Base-by-base conservation (phyloP, 306 rosid species). In the Nissolia schottii region DNA sequence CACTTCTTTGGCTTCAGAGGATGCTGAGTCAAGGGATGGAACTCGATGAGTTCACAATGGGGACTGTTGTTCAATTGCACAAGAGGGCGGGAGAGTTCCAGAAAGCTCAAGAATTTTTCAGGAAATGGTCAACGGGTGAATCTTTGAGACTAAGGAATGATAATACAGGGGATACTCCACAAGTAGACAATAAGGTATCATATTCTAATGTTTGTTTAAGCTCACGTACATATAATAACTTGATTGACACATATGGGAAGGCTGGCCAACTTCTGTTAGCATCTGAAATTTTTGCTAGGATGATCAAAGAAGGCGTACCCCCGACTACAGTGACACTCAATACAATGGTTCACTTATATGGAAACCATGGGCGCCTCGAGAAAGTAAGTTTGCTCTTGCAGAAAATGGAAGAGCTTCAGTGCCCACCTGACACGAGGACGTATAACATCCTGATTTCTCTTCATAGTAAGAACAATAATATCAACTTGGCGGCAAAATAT, bases 11-110 rank as follows among this genome's bases (percentile, higher is more conserved):
- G 96, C 89, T 91, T 55, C 85, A 77, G 7, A 82, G 63, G 77
- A 91, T 91, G 97, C 83, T 16, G 37, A 76, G 78, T 53, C 78
- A 82, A 28, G 89, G 91, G 29, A 87, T 91, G 87, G 87, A 85
- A 63, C 96, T 96, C 1, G 96, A 91, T 72, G 96, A 88, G 82
- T 86, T 87, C 57, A 91, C 97, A 1, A 85, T 87, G 96, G 92
- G 85, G 53, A 87, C 82, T 67, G 89, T 91, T 7, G 80, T 91
- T 72, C 92, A 85, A 59, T 53, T 88, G 87, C 80, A 88, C 80
- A 91, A 91, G 87, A 89, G 83, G 62, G 82, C 81, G 0, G 81
- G 92, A 3, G 92, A 88, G 80, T 85, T 85, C 41, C 79, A 4
- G 57, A 91, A 88, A 73, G 97, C 92, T 0, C 84, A 85, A 78